A percentile compares a stretch with the other conserved stretches of the same genome.
Conservation (phyloP, 495 filamentous ascomycete genomes). For the Xeromyces bisporus region DNA sequence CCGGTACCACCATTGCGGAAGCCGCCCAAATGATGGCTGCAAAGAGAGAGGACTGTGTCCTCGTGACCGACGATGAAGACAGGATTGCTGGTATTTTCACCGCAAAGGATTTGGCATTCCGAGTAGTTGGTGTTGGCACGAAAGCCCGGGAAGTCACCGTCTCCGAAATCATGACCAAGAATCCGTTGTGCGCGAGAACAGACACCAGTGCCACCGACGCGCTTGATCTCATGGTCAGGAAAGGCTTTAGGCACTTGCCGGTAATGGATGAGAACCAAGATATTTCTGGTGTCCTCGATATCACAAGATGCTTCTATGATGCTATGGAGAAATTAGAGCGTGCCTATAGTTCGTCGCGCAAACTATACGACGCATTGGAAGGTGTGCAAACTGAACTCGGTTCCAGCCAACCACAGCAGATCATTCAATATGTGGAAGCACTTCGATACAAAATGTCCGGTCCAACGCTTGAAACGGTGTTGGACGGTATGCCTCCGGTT, state of each 20-base stretch:
- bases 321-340: constrained; percentile 98
- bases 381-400: constrained; percentile 97
- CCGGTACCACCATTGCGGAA: constrained; percentile 81
- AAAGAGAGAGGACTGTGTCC: constrained; percentile 96
- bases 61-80: constrained; percentile 96
- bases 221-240: constrained; percentile 91
- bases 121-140: constrained; percentile 84
- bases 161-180: constrained; percentile 98
- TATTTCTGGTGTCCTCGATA: constrained; percentile 94
- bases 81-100: constrained; percentile 97
- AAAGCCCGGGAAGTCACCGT: constrained; percentile 84
- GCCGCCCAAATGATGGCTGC: constrained; percentile 98
- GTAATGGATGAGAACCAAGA: constrained; percentile 99
- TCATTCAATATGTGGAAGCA: constrained; percentile 97
- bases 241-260: constrained; percentile 91
- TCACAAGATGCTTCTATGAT: constrained; percentile 99
- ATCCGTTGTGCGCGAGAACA: constrained; percentile 88
- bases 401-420: constrained; percentile 90
- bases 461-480: constrained; percentile 83
- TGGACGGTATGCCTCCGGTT: constrained; percentile 78
- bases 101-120: constrained; percentile 94
- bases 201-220: constrained; percentile 98
- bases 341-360: constrained; percentile 88
- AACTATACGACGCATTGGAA: constrained; percentile 92
- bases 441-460: constrained; percentile 93